Evolutionary conservation across 108 stramenopile genomes (phyloP), one percentile per base, ranked within the genome.

Genomic region (Cyclotella sp.): DNA sequence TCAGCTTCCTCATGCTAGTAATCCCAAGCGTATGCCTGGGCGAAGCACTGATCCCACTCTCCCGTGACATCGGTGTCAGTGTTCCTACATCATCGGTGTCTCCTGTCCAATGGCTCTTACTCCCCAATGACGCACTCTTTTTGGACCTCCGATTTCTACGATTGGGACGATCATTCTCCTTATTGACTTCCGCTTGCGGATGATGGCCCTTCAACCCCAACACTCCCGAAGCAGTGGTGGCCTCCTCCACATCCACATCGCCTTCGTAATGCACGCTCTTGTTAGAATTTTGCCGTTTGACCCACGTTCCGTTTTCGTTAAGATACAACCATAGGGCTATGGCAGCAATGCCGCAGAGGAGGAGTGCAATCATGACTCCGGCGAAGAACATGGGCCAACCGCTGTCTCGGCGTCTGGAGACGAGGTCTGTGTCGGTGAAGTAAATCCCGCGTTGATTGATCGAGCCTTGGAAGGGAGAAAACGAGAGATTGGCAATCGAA

Each of bases 171-270:
- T 46, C 39, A 27, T 76, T 76, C 46, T 76, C 74, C 21, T 67
- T 47, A 51, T 51, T 8, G 19, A 59, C 42, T 41, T 28, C 59
- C 68, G 76, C 62, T 21, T n/a, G 41, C 0, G 76, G 76, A 49
- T 76, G 76, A 63, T 76, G 76, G 43, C 76, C 76, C 49, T 76
- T 76, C 14, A 68, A 54, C 40, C 76, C 76, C 49, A 76, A 67
- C 0, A 68, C 59, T 29, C 76, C 76, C 42, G 59, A 68, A 18
- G 68, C 60, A 9, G 68, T 76, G 22, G 57, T 62, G 51, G 59
- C 68, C 9, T 28, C 66, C 47, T 76, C 75, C 45, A 60, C n/a
- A 76, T 76, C 67, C 16, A 45, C 75, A 29, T 68, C 60, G 15
- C 58, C 67, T 19, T 68, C 22, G 68, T 68, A 68, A 46, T 61